Base-by-base conservation (phyloP, 129 eudicot genomes). In the Calendula officinalis region DNA sequence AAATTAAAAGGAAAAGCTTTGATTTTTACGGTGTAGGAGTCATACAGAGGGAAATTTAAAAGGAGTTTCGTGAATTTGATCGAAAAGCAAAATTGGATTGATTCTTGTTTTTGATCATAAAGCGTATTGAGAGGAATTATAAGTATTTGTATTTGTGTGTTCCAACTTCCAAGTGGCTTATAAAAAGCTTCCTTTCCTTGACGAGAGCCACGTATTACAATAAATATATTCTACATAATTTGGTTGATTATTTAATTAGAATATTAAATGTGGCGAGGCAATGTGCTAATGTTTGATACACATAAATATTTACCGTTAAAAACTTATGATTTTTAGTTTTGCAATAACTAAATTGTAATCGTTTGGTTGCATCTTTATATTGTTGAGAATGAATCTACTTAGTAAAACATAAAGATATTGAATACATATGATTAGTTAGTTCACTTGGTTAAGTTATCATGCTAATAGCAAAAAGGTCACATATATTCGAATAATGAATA, bases 271-370 rank as follows among this genome's bases (percentile, higher is more conserved):
- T 1, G 15, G 14, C 10, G 61, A 22, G 51, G 66, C n/a, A n/a
- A 53, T 12, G 15, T 45, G n/a, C n/a, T 17, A 7, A 64, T 65
- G 72, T 56, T 65, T 16, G 72, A 56, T 56, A 7, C 45, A 73
- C 72, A 65, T 73, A 45, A 56, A 74, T 66, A 74, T 56, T 74
- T 74, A 57, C 62, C 32, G 78, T 73, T 66, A 66, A 39, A 43
- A 47, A 48, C 67, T 74, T 74, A 57, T 38, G 67, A 66, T 56
- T 57, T 66, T 8, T 74, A 6, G 68, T 60, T 73, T 16, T 47
- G 46, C 4, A 47, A 39, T 57, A 58, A 64, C 5, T 36, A 16
- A 4, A 16, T 7, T 4, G 61, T 32, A 16, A 11, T 51, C 14
- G 46, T 62, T 71, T 71, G 76, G 76, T 71, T 36, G 54, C 32